Conservation (phyloP, 2,329 filamentous ascomycete genomes). For the Penicillium concentricum region DNA sequence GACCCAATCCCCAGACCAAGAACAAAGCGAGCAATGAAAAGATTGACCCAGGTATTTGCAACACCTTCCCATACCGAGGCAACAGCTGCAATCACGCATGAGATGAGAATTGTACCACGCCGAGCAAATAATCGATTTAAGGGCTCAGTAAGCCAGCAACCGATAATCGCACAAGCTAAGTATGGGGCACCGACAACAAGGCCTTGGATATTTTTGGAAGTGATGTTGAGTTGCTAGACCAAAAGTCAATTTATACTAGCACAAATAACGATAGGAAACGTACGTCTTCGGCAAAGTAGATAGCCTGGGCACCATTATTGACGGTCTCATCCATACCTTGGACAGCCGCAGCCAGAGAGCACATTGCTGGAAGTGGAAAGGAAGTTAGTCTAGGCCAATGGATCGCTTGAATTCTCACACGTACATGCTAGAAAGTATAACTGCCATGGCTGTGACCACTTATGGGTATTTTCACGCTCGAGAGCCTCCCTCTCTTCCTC, state of each 20-base stretch:
- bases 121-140: constrained; percentile 47
- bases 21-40: constrained; percentile 45
- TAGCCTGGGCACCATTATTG: constrained; percentile 48
- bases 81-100: constrained; percentile 42
- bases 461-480: no score
- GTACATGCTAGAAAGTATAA: constrained; percentile 18
- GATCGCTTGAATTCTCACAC: constrained; percentile 5
- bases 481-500: no score
- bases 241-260: background rate
- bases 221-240: constrained; percentile 13
- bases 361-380: constrained; percentile 41
- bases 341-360: constrained; percentile 55
- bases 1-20: constrained; percentile 42
- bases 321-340: constrained; percentile 55
- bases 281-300: constrained; percentile 32
- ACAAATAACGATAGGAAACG: background rate
- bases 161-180: constrained; percentile 45
- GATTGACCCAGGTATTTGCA: constrained; percentile 44
- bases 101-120: constrained; percentile 47
- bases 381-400: background rate
- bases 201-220: constrained; percentile 28
- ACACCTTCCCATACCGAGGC: constrained; percentile 46
- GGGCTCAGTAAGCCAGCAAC: constrained; percentile 51
- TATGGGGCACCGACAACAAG: constrained; percentile 49
- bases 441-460: no score